Conservation (phyloP, 2,329 filamentous ascomycete genomes). For the Curvularia verruculosa region DNA sequence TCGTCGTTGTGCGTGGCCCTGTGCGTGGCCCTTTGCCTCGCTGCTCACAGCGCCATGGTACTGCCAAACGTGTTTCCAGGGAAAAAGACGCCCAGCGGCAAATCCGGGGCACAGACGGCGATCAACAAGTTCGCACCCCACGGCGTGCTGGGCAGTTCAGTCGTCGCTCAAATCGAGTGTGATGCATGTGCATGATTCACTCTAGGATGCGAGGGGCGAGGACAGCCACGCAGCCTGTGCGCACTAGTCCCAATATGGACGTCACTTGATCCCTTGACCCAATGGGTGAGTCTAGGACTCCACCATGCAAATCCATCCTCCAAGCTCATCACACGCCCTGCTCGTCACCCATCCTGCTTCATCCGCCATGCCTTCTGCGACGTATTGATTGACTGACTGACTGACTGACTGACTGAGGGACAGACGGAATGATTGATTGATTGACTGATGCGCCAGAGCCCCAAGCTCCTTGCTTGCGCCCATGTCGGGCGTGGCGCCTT, state of each 20-base stretch:
- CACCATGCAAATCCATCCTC: background rate
- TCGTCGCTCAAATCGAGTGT: constrained; percentile 22
- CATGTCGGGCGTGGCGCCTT: background rate
- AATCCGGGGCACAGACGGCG: constrained; percentile 11
- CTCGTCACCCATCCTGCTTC: background rate
- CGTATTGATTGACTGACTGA: background rate
- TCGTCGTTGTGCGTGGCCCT: background rate
- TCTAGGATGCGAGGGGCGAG: constrained; percentile 13
- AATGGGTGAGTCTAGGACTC: background rate
- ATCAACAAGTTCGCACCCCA: constrained; percentile 14
- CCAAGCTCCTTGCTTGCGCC: background rate
- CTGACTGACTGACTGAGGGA: background rate
- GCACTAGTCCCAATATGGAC: constrained; percentile 18
- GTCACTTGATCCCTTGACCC: constrained; percentile 9
- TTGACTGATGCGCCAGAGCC: background rate
- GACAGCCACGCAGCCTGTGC: constrained; percentile 15
- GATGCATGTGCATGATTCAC: constrained; percentile 35
- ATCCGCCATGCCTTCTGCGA: background rate
- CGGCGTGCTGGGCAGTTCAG: constrained; percentile 17
- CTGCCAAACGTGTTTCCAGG: constrained; percentile 1
- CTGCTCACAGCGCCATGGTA: constrained; percentile 6
- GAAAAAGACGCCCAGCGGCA: constrained; percentile 8
- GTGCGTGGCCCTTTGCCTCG: background rate
- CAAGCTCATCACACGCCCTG: background rate
- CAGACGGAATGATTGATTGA: background rate